Conservation (phyloP, 768 basidiomycete species). For the Cantharellus cinnabarinus region DNA sequence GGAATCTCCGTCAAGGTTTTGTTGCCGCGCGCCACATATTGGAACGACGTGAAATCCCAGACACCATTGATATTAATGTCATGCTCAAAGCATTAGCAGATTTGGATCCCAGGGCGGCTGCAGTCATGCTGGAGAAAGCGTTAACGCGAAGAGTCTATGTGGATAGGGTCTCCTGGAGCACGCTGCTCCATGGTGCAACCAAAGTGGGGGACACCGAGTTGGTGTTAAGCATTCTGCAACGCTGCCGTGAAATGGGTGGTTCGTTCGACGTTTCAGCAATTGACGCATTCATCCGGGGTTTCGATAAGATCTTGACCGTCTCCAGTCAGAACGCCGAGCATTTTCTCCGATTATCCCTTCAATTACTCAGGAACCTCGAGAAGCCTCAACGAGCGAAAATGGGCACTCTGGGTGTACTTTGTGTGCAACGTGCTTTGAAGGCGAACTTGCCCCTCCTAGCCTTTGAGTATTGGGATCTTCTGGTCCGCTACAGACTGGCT, state of each 20-base stretch:
- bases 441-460: not conserved
- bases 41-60: constrained; percentile 31
- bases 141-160: constrained; percentile 23
- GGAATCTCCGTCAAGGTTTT: constrained; percentile 27
- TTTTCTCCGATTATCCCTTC: constrained; percentile 16
- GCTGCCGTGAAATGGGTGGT: too few relatives aligned
- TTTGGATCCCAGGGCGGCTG: constrained; percentile 27
- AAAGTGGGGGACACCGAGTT: not conserved
- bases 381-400: constrained; percentile 6
- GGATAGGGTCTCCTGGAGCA: not conserved
- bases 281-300: not conserved
- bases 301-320: not conserved
- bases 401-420: not conserved
- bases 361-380: constrained; percentile 17
- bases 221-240: too few relatives aligned
- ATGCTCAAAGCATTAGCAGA: constrained; percentile 33
- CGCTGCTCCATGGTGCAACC: not conserved
- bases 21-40: constrained; percentile 27
- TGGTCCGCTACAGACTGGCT: not conserved
- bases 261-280: not conserved
- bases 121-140: constrained; percentile 25
- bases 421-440: not conserved
- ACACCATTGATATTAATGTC: constrained; percentile 45
- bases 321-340: not conserved
- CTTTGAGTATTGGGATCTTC: not conserved